Evolutionary conservation across 129 eudicot genomes (phyloP).

Genomic region (Escallonia rubra): DNA sequence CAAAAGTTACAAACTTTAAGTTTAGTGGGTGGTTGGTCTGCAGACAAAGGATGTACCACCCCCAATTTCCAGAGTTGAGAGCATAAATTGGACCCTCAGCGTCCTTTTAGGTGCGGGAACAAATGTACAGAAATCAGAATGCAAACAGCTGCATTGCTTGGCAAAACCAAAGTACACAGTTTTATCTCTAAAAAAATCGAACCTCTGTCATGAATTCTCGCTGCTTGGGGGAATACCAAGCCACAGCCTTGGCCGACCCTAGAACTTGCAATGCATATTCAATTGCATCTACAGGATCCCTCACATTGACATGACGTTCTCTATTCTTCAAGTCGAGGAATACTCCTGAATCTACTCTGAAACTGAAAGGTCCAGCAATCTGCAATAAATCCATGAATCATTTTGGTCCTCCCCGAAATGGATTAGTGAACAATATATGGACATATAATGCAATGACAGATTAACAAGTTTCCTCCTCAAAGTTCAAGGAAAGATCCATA

Average conservation of each 20-base stretch:
- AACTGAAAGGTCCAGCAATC: constrained; percentile 85
- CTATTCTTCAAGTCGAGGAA: constrained; percentile 35
- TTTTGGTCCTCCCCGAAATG: too few species aligned
- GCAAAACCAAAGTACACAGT: not conserved
- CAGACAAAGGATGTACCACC: too few species aligned
- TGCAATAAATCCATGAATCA: constrained; percentile 16
- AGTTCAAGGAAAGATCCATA: too few species aligned
- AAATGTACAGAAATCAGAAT: not conserved
- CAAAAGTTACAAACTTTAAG: too few species aligned
- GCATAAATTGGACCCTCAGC: too few species aligned
- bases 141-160: not conserved
- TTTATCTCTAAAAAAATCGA: constrained; percentile 67
- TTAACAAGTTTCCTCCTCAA: too few species aligned
- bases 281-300: constrained; percentile 75
- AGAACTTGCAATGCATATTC: constrained; percentile 94
- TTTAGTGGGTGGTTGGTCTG: too few species aligned
- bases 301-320: constrained; percentile 32
- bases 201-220: constrained; percentile 83
- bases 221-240: constrained; percentile 83
- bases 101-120: too few species aligned
- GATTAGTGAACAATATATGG: too few species aligned
- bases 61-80: too few species aligned
- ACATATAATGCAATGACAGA: too few species aligned
- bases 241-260: constrained; percentile 82
- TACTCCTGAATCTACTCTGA: constrained; percentile 75